Percentiles rank a stretch among this genome's conserved stretches.
Conservation (phyloP, 2,329 filamentous ascomycete genomes). For the Arthrobotrys entomopaga region DNA sequence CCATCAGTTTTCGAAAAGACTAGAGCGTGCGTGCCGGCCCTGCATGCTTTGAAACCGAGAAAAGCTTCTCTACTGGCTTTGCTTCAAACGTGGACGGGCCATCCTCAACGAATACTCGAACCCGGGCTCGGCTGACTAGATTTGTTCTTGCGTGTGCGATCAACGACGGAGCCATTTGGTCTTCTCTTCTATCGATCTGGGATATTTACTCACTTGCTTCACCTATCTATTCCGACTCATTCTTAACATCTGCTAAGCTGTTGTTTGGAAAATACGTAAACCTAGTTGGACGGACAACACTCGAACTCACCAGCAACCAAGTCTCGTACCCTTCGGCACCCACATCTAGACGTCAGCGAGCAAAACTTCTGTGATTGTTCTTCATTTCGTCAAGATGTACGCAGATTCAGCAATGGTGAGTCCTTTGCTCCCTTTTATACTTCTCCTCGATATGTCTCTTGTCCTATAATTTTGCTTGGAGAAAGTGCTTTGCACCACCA, state of each 20-base stretch:
- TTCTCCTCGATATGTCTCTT: no score
- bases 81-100: not conserved
- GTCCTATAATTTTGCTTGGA: no score
- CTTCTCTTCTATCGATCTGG: not conserved
- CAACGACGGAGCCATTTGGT: not conserved
- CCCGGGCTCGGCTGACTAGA: not conserved
- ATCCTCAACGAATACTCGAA: conserved; percentile 2
- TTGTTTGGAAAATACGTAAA: no score
- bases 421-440: not conserved
- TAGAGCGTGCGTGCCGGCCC: conserved; percentile 29
- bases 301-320: not conserved
- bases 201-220: no score
- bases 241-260: no score
- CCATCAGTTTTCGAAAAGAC: no score
- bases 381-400: conserved; percentile 30
- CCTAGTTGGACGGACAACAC: no score
- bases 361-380: not conserved
- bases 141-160: conserved; percentile 2
- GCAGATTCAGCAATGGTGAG: conserved; percentile 53
- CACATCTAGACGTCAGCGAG: not conserved
- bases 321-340: not conserved
- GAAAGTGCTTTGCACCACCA: no score
- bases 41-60: conserved; percentile 52
- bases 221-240: no score
- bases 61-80: not conserved